These are phyloP conservation scores for Tulasnella sp. DNA, from an alignment of 768 basidiomycete genomes.

Conservation along the genomic window DNA sequence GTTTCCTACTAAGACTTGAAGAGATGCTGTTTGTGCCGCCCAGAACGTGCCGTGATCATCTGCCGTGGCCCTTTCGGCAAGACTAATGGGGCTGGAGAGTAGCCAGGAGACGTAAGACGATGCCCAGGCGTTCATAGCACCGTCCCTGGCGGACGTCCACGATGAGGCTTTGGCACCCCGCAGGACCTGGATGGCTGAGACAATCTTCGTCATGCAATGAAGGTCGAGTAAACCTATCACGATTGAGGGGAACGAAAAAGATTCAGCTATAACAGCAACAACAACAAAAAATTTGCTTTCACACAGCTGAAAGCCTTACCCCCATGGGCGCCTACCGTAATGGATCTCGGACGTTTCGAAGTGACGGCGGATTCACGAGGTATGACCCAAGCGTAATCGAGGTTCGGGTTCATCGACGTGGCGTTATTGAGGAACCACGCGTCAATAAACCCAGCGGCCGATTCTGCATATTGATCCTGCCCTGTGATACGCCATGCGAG, in stretches of 20 bases:
- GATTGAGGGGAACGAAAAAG: too few relatives aligned
- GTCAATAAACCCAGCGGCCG: conserved; percentile 36
- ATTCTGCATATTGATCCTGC: conserved; percentile 32
- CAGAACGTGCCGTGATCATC: conserved; percentile 27
- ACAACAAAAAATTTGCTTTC: too few relatives aligned
- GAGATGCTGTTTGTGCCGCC: conserved; percentile 21
- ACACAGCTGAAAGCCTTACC: conserved; percentile 19
- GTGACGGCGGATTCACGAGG: too few relatives aligned
- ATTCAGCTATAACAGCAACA: too few relatives aligned
- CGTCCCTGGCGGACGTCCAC: conserved; percentile 21
- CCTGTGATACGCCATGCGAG: conserved; percentile 43
- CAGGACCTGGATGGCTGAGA: conserved; percentile 21
- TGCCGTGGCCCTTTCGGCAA: conserved; percentile 16
- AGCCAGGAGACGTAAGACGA: conserved; percentile 23
- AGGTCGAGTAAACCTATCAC: conserved; percentile 26
- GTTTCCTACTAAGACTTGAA: conserved; percentile 23
- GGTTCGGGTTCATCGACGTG: conserved; percentile 48
- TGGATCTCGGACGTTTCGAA: too few relatives aligned
- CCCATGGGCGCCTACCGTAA: conserved; percentile 22
- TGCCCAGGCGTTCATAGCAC: conserved; percentile 21
- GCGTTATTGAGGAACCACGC: conserved; percentile 47
- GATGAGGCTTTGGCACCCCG: conserved; percentile 15
- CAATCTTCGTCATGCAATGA: conserved; percentile 21
- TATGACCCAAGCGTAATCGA: conserved; percentile 45
- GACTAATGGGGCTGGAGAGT: conserved; percentile 10